Conservation (phyloP, 225 moss, liverwort and hornwort genomes). For the Lunularia cruciata region DNA sequence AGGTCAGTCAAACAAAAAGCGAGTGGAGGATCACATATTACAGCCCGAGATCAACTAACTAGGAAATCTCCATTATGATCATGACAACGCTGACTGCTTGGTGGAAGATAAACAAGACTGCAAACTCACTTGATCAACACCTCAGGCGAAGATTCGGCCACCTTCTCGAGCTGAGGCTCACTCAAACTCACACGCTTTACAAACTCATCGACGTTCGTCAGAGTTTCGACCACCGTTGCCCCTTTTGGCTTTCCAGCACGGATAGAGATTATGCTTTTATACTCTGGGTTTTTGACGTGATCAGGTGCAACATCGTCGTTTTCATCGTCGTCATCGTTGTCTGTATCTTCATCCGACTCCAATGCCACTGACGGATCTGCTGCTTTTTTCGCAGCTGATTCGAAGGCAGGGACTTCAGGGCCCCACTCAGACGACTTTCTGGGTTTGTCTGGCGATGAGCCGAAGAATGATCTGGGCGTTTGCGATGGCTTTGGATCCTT, state of each 20-base stretch:
- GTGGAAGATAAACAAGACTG: no score
- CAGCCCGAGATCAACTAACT: background rate
- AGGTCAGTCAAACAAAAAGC: background rate
- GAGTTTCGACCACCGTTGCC: constrained; percentile 46
- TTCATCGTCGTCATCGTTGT: constrained; percentile 31
- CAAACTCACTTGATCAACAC: constrained; percentile 59
- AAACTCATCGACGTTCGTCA: constrained; percentile 39
- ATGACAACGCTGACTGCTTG: no score
- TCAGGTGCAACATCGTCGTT: constrained; percentile 46
- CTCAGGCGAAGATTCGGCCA: constrained; percentile 55
- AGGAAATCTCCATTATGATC: no score
- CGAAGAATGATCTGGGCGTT: background rate
- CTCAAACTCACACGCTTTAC: constrained; percentile 89
- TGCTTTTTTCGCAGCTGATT: background rate
- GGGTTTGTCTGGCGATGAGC: background rate
- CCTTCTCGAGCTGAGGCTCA: constrained; percentile 73
- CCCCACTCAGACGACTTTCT: constrained; percentile 38
- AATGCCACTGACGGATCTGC: background rate
- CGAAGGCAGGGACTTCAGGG: constrained; percentile 41
- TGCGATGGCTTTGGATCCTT: background rate
- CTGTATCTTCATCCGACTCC: constrained; percentile 9
- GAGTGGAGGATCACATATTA: no score
- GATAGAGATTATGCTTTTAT: constrained; percentile 70
- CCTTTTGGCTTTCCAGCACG: constrained; percentile 86
- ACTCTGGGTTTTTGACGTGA: constrained; percentile 44